Conservation (phyloP, 768 basidiomycete genomes). For the Fomitopsis serialis region DNA sequence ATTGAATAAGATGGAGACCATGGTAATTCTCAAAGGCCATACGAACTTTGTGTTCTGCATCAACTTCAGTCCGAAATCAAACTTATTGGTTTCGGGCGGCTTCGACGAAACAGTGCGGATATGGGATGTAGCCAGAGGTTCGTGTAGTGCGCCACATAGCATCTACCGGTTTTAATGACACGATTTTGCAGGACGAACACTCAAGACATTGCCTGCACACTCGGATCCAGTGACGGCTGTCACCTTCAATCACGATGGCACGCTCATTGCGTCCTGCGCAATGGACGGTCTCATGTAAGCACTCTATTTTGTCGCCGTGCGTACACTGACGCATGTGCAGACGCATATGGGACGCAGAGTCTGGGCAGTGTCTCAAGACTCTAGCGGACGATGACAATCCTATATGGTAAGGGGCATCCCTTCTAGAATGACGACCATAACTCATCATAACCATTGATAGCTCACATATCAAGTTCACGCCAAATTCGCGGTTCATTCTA, state of each 20-base stretch:
- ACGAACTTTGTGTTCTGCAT: constrained; percentile 94
- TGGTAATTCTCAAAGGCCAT: constrained; percentile 75
- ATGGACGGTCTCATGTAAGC: constrained; percentile 96
- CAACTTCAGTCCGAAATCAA: constrained; percentile 86
- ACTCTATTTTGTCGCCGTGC: neutral
- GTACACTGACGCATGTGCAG: constrained; percentile 33
- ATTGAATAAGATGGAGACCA: constrained; percentile 42
- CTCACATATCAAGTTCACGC: constrained; percentile 87
- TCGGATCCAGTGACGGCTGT: constrained; percentile 96
- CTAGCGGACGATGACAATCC: constrained; percentile 96
- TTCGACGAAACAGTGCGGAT: constrained; percentile 94
- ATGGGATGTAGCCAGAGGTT: constrained; percentile 95
- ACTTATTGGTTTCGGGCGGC: constrained; percentile 87
- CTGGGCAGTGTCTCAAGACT: constrained; percentile 97
- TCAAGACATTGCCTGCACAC: constrained; percentile 90
- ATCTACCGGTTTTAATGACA: neutral
- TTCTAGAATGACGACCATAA: no score
- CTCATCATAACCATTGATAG: constrained; percentile 29
- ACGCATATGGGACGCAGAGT: constrained; percentile 96
- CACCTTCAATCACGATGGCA: constrained; percentile 91
- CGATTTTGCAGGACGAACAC: constrained; percentile 54
- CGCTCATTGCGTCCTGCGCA: constrained; percentile 88
- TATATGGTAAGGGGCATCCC: constrained; percentile 59
- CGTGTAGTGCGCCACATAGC: neutral
- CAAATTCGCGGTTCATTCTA: constrained; percentile 86